These are phyloP conservation scores for Leptographium wingfieldii DNA, from an alignment of 2,329 filamentous ascomycete species.

Conservation along the genomic window DNA sequence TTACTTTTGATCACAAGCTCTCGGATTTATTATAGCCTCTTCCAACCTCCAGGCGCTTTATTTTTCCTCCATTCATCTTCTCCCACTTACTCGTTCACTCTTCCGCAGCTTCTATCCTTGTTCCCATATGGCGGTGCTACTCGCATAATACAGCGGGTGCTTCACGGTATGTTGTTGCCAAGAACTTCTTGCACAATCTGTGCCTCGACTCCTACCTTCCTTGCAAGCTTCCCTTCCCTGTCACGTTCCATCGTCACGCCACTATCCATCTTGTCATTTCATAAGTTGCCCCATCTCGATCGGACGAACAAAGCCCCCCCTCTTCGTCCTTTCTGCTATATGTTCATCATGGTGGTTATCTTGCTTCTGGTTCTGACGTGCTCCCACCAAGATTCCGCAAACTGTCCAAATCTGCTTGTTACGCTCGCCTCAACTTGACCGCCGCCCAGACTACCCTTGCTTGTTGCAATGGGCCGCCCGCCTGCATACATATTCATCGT, in stretches of 20 bases:
- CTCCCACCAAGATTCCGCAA: neutral
- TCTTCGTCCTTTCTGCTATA: neutral
- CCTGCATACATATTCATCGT: conserved; percentile 38
- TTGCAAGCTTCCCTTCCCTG: neutral
- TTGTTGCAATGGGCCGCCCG: conserved; percentile 29
- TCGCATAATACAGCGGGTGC: neutral
- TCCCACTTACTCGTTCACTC: neutral
- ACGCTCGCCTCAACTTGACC: neutral
- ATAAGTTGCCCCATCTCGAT: neutral
- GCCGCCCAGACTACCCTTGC: neutral
- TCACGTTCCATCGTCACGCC: neutral
- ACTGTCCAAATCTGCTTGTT: neutral
- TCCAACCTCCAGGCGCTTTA: too few relatives aligned
- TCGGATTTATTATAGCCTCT: neutral
- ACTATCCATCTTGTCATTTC: neutral
- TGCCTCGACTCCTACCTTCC: neutral
- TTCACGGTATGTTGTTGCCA: neutral
- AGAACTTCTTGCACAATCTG: neutral
- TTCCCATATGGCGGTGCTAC: neutral
- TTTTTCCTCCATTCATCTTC: neutral
- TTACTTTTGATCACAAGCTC: neutral
- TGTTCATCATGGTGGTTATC: neutral
- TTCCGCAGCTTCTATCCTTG: neutral
- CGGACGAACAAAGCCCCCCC: neutral
- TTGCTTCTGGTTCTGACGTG: neutral